These are phyloP conservation scores for Xerocomus amazonicus DNA, from an alignment of 1,284 basidiomycete species.

Conservation along the genomic window DNA sequence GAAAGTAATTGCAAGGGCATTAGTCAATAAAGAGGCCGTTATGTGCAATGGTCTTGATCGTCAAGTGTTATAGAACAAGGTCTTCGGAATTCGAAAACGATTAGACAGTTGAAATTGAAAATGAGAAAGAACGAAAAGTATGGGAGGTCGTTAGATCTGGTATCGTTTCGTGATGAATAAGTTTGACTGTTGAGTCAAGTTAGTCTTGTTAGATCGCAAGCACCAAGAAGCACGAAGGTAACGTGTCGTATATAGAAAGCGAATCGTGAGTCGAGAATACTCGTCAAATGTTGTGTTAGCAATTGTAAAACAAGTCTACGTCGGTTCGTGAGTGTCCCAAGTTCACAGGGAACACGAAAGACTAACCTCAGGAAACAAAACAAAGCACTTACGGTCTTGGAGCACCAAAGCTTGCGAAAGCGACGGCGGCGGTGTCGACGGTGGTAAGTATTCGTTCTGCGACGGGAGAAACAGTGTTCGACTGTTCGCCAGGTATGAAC, in stretches of 20 bases:
- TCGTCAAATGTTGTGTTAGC: constrained; percentile 26
- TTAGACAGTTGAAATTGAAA: constrained; percentile 4
- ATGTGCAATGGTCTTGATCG: constrained; percentile 21
- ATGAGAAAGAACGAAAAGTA: neutral
- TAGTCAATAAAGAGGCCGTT: constrained; percentile 24
- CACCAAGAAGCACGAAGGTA: constrained; percentile 9
- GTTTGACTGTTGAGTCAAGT: constrained; percentile 16
- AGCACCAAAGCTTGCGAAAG: constrained; percentile 20
- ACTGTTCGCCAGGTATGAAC: constrained; percentile 12
- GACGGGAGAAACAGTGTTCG: constrained; percentile 15
- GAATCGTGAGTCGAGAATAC: constrained; percentile 23
- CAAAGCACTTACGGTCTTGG: constrained; percentile 27
- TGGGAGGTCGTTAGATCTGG: constrained; percentile 23
- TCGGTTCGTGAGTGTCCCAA: constrained; percentile 1
- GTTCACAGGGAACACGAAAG: neutral
- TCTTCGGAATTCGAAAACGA: constrained; percentile 17
- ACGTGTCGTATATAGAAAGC: constrained; percentile 14
- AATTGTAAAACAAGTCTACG: constrained; percentile 10
- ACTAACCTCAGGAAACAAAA: constrained; percentile 25
- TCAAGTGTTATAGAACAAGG: constrained; percentile 22
- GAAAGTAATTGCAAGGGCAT: constrained; percentile 33
- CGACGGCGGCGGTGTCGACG: constrained; percentile 15
- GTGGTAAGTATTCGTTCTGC: constrained; percentile 21
- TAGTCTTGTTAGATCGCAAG: constrained; percentile 14
- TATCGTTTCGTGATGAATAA: constrained; percentile 18